Evolutionary conservation across 2,329 filamentous ascomycete species (phyloP), one percentile per base, ranked within the genome.

Genomic region (Colletotrichum incanum): DNA sequence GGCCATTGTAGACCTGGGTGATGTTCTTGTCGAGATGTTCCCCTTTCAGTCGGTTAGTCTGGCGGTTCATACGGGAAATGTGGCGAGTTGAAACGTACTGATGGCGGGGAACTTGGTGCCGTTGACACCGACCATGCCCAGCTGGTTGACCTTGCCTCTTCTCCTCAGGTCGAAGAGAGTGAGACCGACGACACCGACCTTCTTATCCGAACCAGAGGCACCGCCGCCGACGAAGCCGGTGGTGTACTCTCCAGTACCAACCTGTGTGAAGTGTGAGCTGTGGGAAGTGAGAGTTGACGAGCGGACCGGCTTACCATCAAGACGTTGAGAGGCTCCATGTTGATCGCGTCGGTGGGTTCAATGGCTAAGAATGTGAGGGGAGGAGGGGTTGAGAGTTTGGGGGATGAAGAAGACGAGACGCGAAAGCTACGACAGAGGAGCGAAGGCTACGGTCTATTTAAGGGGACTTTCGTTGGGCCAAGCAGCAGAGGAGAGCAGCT

Each of bases 181-280:
- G 80, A 98, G 85, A 50, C 94, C 95, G 23, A 98, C 95, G 12
- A 98, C 96, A 71, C 96, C 95, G 61, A 98, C 93, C 83, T 98
- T 98, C 86, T 98, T 98, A 87, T 98, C 96, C 61, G 94, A 97
- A 14, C 90, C 92, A 5, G 94, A 97, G 63, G 92, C 93, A 72
- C 92, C 93, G 73, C 91, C 92, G 70, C 94, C 94, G 69, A 98
- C 95, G 77, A 96, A 98, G 70, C 95, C 95, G 54, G 96, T 98
- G 78, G 96, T 98, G 88, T 98, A 98, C 88, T 98, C 95, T 79
- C 95, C 96, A 14, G 95, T 98, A 75, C 95, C 95, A 71, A 98
- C 90, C 93, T 92, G 73, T 28, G 39, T 6, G 39, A 43, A 28
- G 66, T 77, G 56, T 62, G 11, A 50, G 65, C 62, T 64, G 75